Evolutionary conservation across 768 basidiomycete genomes (phyloP).

Genomic region (Boletus fagicola): DNA sequence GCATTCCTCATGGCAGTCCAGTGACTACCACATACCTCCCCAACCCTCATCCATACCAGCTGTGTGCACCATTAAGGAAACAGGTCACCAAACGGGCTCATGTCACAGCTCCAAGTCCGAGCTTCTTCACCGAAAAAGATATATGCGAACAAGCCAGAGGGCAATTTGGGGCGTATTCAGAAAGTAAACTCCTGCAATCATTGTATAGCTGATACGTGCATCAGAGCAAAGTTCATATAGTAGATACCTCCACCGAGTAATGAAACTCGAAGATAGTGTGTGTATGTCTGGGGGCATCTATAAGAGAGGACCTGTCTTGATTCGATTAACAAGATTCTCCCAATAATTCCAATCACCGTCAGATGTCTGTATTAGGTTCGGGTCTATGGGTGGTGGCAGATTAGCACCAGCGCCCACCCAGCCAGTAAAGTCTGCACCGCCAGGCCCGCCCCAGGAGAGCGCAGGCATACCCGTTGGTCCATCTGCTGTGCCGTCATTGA

Average conservation of each 20-base stretch:
- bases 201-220: slow-evolving; percentile 10
- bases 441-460: slow-evolving; percentile 60
- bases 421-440: slow-evolving; percentile 54
- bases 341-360: slow-evolving; percentile 80
- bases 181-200: slow-evolving; percentile 1
- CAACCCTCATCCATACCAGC: background rate
- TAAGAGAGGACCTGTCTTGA: slow-evolving; percentile 38
- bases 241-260: slow-evolving; percentile 8
- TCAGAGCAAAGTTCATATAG: slow-evolving; percentile 2
- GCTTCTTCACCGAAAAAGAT: background rate
- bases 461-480: slow-evolving; percentile 44
- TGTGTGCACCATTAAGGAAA: background rate
- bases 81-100: background rate
- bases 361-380: slow-evolving; percentile 45
- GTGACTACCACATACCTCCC: background rate
- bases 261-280: slow-evolving; percentile 2
- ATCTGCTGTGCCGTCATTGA: slow-evolving; percentile 63
- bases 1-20: background rate
- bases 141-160: background rate
- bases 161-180: background rate
- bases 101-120: background rate
- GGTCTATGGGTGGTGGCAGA: slow-evolving; percentile 39
- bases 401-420: slow-evolving; percentile 51
- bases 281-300: slow-evolving; percentile 18
- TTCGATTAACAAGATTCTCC: slow-evolving; percentile 70